phyloP scores from a whole-genome alignment of 75 land plant genomes.

The Cryptomeria japonica region DNA sequence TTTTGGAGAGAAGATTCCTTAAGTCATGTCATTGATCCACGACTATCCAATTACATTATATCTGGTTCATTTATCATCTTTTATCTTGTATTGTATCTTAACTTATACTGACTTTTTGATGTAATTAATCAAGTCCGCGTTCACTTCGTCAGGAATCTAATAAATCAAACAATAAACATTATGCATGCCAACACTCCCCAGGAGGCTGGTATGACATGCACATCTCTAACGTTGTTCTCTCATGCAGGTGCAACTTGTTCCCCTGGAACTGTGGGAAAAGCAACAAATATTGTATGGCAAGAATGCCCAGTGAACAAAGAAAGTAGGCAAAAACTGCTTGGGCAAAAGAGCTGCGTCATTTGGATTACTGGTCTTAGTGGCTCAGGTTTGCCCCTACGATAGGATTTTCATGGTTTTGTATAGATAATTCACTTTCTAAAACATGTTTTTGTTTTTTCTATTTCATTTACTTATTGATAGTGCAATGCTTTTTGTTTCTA shows the following conservation, averaged over 20 bases:
- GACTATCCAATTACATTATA: neutral
- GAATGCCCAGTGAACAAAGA: constrained; percentile 62
- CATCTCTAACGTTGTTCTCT: neutral
- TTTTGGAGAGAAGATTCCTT: neutral
- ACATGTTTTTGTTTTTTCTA: neutral
- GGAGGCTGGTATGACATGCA: neutral
- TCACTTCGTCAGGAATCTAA: neutral
- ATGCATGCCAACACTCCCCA: neutral
- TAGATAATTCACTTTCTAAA: neutral
- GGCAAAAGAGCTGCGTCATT: constrained; percentile 87
- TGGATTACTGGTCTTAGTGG: constrained; percentile 99
- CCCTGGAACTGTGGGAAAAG: constrained; percentile 42
- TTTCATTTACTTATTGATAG: constrained; percentile 4
- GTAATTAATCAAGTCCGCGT: neutral
- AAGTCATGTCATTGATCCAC: neutral
- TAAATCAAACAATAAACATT: neutral
- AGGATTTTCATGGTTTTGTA: neutral
- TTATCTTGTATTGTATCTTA: neutral
- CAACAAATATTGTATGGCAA: constrained; percentile 90
- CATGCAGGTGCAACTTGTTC: constrained; percentile 30
- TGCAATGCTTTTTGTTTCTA: neutral
- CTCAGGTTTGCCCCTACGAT: constrained; percentile 53
- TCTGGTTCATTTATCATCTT: neutral
- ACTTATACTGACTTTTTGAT: neutral
- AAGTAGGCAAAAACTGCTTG: constrained; percentile 71